Conservation (phyloP, 2,329 filamentous ascomycete species). For the Amesomyces nigricolor region DNA sequence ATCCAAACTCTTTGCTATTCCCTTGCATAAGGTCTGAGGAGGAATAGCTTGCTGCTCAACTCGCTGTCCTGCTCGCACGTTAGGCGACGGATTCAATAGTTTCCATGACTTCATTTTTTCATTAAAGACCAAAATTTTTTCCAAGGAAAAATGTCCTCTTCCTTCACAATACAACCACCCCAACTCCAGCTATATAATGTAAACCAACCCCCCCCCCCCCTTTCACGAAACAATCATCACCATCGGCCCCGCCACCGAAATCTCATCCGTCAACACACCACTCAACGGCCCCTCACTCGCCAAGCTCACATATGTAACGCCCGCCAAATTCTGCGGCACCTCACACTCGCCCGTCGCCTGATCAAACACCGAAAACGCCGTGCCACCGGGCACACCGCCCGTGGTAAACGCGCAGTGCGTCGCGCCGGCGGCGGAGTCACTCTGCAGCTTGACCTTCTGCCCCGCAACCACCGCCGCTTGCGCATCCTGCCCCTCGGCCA, state of each 20-base stretch:
- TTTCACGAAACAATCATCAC: slow-evolving; percentile 49
- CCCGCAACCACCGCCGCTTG: slow-evolving; percentile 37
- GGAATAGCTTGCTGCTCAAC: too few species aligned
- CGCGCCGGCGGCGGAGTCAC: slow-evolving; percentile 44
- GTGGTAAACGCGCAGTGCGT: slow-evolving; percentile 63
- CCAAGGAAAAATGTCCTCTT: neutral
- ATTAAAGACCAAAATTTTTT: neutral
- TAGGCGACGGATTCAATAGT: too few species aligned
- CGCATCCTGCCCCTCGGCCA: slow-evolving; percentile 41
- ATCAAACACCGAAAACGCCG: slow-evolving; percentile 53
- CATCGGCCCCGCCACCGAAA: slow-evolving; percentile 61
- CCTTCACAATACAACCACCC: neutral
- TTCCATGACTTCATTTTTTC: too few species aligned
- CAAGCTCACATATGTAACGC: slow-evolving; percentile 63
- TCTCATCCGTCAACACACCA: slow-evolving; percentile 53
- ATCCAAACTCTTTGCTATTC: too few species aligned
- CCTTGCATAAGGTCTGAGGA: too few species aligned
- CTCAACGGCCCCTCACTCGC: slow-evolving; percentile 47
- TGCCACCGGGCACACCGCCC: slow-evolving; percentile 52
- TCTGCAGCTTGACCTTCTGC: slow-evolving; percentile 43
- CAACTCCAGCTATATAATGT: neutral
- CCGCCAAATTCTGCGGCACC: slow-evolving; percentile 56
- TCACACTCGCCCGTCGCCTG: slow-evolving; percentile 47
- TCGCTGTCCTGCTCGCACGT: too few species aligned
- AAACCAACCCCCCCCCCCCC: too few species aligned